Conservation (phyloP, 2,329 filamentous ascomycete genomes). For the Cercospora sesami region DNA sequence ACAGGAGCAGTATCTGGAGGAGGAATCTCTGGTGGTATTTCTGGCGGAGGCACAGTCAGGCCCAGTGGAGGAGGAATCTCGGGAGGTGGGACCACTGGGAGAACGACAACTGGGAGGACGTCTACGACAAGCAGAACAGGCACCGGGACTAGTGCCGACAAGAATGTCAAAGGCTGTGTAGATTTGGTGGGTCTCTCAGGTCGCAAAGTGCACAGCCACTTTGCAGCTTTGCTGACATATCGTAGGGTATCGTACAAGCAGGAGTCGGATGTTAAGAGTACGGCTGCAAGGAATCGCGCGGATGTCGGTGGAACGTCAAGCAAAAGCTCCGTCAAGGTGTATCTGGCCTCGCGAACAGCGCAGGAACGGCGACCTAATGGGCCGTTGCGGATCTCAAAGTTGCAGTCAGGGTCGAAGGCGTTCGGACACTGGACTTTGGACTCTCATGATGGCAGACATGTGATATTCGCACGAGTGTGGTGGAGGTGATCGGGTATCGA, state of each 20-base stretch:
- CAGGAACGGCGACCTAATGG: background rate
- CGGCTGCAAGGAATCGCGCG: background rate
- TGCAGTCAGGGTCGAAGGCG: background rate
- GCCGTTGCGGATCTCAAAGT: background rate
- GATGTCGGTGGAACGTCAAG: background rate
- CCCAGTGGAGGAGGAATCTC: background rate
- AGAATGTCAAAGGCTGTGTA: background rate
- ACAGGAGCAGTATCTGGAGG: background rate
- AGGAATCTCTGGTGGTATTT: background rate
- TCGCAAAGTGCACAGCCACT: background rate
- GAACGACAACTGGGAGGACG: background rate
- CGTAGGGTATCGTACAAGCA: background rate
- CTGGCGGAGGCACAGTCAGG: background rate
- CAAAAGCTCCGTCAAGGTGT: background rate
- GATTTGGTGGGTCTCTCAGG: background rate
- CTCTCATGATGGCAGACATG: background rate
- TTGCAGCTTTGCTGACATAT: background rate
- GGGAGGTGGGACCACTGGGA: background rate
- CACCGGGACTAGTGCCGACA: background rate
- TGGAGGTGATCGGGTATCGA: background rate
- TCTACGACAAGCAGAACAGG: background rate
- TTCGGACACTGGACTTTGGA: background rate
- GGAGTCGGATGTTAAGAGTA: background rate
- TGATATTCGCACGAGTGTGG: background rate
- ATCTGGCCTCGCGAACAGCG: background rate